These are phyloP conservation scores for Boletus mariae DNA, from an alignment of 1,284 basidiomycete genomes.

Conservation along the genomic window DNA sequence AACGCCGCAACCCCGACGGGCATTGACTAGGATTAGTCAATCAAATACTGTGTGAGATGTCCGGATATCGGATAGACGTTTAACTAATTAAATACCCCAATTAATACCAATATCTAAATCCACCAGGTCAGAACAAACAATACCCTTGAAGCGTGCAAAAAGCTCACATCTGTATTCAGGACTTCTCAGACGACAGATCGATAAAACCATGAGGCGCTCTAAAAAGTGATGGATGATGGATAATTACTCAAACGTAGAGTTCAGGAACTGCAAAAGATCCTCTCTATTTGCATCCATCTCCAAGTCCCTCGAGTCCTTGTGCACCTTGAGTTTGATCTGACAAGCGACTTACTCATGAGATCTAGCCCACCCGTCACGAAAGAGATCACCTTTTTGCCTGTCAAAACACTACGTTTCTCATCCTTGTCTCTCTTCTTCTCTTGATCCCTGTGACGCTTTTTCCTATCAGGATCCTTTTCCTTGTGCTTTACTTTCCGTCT, in stretches of 20 bases:
- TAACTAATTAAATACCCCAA: too few relatives aligned
- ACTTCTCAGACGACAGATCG: too few relatives aligned
- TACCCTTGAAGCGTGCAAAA: too few relatives aligned
- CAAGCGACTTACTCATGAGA: neutral
- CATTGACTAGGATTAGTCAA: too few relatives aligned
- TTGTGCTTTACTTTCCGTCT: constrained; percentile 21
- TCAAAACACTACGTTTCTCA: constrained; percentile 48
- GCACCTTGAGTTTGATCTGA: constrained; percentile 59
- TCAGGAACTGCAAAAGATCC: constrained; percentile 50
- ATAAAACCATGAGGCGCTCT: too few relatives aligned
- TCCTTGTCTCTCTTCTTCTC: constrained; percentile 35
- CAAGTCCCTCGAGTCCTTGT: constrained; percentile 51
- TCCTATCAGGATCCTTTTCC: constrained; percentile 26
- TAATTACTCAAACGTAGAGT: constrained; percentile 42
- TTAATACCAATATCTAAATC: too few relatives aligned
- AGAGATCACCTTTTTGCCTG: constrained; percentile 48
- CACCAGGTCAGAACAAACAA: too few relatives aligned
- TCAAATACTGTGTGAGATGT: too few relatives aligned
- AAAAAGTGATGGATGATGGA: neutral
- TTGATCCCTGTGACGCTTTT: constrained; percentile 35
- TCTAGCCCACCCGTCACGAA: neutral
- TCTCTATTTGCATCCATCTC: constrained; percentile 52
- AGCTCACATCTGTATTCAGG: too few relatives aligned
- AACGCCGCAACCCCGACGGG: too few relatives aligned
- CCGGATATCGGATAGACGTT: too few relatives aligned